Evolutionary conservation across 139 green algal species (phyloP).

Genomic region (Desmodesmus armatus): DNA sequence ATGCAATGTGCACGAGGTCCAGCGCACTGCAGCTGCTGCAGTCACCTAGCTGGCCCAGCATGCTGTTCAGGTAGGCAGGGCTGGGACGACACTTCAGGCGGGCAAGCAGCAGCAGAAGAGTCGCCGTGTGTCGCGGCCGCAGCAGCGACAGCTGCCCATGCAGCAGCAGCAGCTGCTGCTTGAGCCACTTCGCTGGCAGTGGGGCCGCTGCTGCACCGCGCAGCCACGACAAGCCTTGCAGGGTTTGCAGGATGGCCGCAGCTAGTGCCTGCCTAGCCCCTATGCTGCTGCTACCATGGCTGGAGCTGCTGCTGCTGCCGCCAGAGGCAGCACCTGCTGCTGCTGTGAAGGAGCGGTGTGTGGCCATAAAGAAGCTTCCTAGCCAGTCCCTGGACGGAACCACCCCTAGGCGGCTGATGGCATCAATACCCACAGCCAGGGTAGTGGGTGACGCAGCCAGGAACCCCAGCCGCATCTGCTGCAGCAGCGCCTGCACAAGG

Average conservation of each 20-base stretch:
- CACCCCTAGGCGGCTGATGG: conserved; percentile 7
- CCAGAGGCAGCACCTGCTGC: not conserved
- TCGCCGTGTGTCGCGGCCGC: not conserved
- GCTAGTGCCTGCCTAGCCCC: not conserved
- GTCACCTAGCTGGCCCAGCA: conserved; percentile 6
- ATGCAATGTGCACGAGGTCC: conserved; percentile 6
- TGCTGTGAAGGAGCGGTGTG: conserved; percentile 22
- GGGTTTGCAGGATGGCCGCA: not conserved
- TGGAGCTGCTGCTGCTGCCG: not conserved
- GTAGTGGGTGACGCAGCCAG: not conserved
- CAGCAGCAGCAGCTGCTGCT: conserved; percentile 32
- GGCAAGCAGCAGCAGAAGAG: conserved; percentile 18
- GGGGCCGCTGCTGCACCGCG: not conserved
- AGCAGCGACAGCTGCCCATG: conserved; percentile 26
- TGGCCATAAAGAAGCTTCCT: conserved; percentile 33
- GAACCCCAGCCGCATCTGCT: conserved; percentile 7
- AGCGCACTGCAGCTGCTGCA: not conserved
- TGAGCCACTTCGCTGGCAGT: not conserved
- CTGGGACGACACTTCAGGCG: conserved; percentile 16
- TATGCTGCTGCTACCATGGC: conserved; percentile 4
- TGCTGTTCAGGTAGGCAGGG: conserved; percentile 6
- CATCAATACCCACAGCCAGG: not conserved
- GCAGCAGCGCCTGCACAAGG: conserved; percentile 11
- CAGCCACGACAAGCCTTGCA: not conserved
- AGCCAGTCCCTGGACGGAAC: conserved; percentile 32